Conservation (phyloP, 768 basidiomycete genomes). For the Postia placenta region DNA sequence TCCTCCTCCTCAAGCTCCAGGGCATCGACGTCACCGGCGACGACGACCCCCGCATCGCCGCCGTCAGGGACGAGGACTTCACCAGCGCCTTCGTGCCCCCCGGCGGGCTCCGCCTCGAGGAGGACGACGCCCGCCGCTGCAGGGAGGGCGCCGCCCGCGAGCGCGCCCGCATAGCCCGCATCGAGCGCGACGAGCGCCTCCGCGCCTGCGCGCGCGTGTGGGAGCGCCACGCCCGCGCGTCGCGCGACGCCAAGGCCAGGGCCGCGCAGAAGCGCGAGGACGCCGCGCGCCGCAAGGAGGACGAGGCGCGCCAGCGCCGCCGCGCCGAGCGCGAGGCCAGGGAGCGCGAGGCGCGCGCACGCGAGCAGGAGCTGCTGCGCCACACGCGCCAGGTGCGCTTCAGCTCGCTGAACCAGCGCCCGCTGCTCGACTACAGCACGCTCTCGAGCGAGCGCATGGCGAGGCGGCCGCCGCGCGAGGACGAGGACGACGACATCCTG, state of each 20-base stretch:
- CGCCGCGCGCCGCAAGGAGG: conserved; percentile 11
- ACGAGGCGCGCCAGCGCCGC: too few species aligned
- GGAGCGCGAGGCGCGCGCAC: conserved; percentile 12
- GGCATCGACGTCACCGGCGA: conserved; percentile 56
- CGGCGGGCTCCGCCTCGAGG: conserved; percentile 35
- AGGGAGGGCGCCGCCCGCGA: conserved; percentile 30
- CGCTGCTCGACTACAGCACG: conserved; percentile 20
- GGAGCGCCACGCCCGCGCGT: conserved; percentile 17
- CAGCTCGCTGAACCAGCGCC: conserved; percentile 13
- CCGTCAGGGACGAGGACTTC: conserved; percentile 48
- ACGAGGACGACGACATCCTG: conserved; percentile 23
- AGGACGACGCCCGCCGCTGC: conserved; percentile 33
- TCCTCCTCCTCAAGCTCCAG: conserved; percentile 52
- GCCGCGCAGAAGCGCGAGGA: conserved; percentile 18
- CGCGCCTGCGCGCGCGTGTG: conserved; percentile 21
- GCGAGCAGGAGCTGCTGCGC: conserved; percentile 16
- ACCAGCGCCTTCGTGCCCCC: conserved; percentile 31
- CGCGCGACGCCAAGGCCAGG: conserved; percentile 19
- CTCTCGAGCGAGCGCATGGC: conserved; percentile 12
- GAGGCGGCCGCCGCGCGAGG: conserved; percentile 2
- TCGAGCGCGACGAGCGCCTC: conserved; percentile 24
- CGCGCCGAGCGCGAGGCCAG: conserved; percentile 14
- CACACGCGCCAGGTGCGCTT: conserved; percentile 11
- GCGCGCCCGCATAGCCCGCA: conserved; percentile 26
- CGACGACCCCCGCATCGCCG: conserved; percentile 57